Evolutionary conservation across 805 yeast genomes (phyloP).

Genomic region (Kodamaea kakaduensis): DNA sequence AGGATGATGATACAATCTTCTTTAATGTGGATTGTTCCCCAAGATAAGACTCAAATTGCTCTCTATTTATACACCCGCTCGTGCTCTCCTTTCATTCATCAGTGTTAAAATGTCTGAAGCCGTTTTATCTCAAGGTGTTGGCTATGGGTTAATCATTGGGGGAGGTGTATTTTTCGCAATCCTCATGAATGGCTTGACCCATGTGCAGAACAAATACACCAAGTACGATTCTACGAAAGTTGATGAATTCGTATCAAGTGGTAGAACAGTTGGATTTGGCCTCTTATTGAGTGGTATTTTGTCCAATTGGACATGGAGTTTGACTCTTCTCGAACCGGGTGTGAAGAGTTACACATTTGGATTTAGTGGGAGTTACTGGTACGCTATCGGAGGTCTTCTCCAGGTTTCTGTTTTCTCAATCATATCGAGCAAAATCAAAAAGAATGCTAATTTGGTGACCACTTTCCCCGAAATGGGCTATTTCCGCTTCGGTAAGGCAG

Average conservation of each 20-base stretch:
- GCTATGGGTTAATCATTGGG: constrained; percentile 17
- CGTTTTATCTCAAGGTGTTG: constrained; percentile 16
- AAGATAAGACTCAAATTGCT: too few species aligned
- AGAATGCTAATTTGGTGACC: constrained; percentile 32
- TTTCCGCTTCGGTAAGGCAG: constrained; percentile 26
- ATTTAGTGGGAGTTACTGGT: constrained; percentile 21
- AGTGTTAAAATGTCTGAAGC: constrained; percentile 1
- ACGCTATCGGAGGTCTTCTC: constrained; percentile 23
- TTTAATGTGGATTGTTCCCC: too few species aligned
- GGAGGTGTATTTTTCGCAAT: constrained; percentile 18
- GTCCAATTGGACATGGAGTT: constrained; percentile 28
- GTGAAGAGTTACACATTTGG: constrained; percentile 21
- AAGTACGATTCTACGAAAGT: constrained; percentile 12
- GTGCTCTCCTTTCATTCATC: too few species aligned
- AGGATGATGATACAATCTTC: too few species aligned
- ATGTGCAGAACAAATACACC: constrained; percentile 14
- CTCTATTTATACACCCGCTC: too few species aligned
- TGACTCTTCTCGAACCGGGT: constrained; percentile 22
- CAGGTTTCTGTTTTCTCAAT: constrained; percentile 32
- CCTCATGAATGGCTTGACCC: constrained; percentile 15
- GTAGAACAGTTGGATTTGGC: constrained; percentile 15
- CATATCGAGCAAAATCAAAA: constrained; percentile 28
- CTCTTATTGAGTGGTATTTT: constrained; percentile 21
- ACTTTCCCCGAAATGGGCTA: constrained; percentile 26
- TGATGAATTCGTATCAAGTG: constrained; percentile 18